These are phyloP conservation scores for Gossypium thurberi DNA, from an alignment of 345 rosid genomes.

Conservation along the genomic window DNA sequence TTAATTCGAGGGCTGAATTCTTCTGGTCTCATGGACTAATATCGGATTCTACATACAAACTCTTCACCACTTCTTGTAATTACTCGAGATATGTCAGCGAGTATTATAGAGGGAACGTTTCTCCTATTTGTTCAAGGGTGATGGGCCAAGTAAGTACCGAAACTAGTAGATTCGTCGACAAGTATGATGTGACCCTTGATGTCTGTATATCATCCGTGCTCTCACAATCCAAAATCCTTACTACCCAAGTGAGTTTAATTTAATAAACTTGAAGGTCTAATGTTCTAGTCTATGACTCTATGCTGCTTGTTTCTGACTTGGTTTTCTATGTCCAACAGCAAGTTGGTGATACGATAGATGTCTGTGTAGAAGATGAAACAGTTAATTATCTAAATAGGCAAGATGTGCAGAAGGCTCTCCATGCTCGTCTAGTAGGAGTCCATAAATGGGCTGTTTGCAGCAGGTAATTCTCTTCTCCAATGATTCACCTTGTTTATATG, in stretches of 20 bases:
- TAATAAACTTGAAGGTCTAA: not conserved
- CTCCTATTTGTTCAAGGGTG: slow-evolving; percentile 72
- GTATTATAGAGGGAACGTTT: slow-evolving; percentile 68
- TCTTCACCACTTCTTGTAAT: slow-evolving; percentile 83
- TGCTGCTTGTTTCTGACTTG: slow-evolving; percentile 7
- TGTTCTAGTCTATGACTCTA: not conserved
- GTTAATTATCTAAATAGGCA: slow-evolving; percentile 76
- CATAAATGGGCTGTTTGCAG: slow-evolving; percentile 80
- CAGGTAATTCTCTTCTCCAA: slow-evolving; percentile 49
- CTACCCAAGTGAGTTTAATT: slow-evolving; percentile 50
- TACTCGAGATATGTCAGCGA: slow-evolving; percentile 87
- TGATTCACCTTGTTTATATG: not conserved
- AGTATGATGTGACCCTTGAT: slow-evolving; percentile 93
- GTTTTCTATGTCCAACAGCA: slow-evolving; percentile 37
- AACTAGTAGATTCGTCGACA: slow-evolving; percentile 87
- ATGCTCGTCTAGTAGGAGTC: slow-evolving; percentile 81
- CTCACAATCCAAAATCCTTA: slow-evolving; percentile 67
- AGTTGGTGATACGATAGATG: slow-evolving; percentile 72
- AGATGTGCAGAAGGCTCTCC: slow-evolving; percentile 91
- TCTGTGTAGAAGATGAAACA: slow-evolving; percentile 92
- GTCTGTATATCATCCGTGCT: slow-evolving; percentile 76
- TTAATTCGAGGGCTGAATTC: slow-evolving; percentile 90
- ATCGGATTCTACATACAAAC: slow-evolving; percentile 77
- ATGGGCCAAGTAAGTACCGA: slow-evolving; percentile 76
- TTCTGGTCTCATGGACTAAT: slow-evolving; percentile 98